Percentiles rank a stretch among this genome's conserved stretches.
Evolutionary conservation across 2,329 filamentous ascomycete genomes (phyloP).

Genomic region (Sporothrix luriei): DNA sequence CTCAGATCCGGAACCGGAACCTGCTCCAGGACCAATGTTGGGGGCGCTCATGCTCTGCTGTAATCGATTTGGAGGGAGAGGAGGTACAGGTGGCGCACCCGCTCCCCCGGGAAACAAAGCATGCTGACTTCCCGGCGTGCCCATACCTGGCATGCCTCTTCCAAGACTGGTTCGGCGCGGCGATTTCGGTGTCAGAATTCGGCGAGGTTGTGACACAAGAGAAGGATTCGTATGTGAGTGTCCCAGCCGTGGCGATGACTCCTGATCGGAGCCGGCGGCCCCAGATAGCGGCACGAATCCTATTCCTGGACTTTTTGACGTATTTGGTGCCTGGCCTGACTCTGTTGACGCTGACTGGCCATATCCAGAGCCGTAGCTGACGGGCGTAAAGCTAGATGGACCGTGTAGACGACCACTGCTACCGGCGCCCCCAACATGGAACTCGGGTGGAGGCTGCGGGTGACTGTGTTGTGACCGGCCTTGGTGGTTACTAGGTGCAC

Average conservation of each 20-base stretch:
- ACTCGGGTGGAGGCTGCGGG: not conserved
- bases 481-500: not conserved
- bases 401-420: not conserved
- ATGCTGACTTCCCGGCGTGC: not conserved
- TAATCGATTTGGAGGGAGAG: conserved; percentile 25
- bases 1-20: not conserved
- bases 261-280: conserved; percentile 38
- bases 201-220: conserved; percentile 41
- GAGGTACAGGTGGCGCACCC: conserved; percentile 31
- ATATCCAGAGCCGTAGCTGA: conserved; percentile 9
- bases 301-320: conserved; percentile 13
- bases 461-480: not conserved
- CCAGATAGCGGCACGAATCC: conserved; percentile 11
- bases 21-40: not conserved
- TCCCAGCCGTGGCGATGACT: conserved; percentile 39
- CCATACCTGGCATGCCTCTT: conserved; percentile 18
- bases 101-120: not conserved
- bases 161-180: conserved; percentile 58
- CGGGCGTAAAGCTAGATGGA: not conserved
- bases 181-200: conserved; percentile 61
- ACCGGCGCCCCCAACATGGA: not conserved
- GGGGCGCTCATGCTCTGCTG: conserved; percentile 30
- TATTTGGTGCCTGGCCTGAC: conserved; percentile 22
- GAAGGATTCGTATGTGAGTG: conserved; percentile 41
- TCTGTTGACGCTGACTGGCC: conserved; percentile 32